Conservation (phyloP, 495 filamentous ascomycete species). For the Penicillium tannophilum region DNA sequence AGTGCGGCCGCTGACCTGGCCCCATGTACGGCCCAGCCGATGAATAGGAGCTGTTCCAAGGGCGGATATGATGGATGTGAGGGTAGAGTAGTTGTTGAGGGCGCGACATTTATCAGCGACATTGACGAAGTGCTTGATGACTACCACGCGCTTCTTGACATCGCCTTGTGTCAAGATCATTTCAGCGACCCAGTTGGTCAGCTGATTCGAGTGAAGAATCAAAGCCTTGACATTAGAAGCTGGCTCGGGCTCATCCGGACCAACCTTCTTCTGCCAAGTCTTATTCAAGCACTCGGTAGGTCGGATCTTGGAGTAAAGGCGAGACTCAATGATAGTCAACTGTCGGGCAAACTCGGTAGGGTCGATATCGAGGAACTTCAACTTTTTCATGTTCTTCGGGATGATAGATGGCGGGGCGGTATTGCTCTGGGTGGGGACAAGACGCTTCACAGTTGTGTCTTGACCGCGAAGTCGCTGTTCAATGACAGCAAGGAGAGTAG, state of each 20-base stretch:
- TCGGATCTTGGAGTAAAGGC: slow-evolving; percentile 91
- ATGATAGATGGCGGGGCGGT: slow-evolving; percentile 85
- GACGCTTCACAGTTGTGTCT: slow-evolving; percentile 80
- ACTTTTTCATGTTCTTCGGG: slow-evolving; percentile 99
- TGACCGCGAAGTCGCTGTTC: slow-evolving; percentile 86
- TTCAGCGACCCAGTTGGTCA: slow-evolving; percentile 99
- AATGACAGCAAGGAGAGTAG: slow-evolving; percentile 75
- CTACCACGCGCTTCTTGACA: slow-evolving; percentile 91
- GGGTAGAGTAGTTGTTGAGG: slow-evolving; percentile 95
- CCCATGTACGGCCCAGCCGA: slow-evolving; percentile 92
- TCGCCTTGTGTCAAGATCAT: slow-evolving; percentile 96
- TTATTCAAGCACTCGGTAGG: slow-evolving; percentile 96
- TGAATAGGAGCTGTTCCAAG: slow-evolving; percentile 92
- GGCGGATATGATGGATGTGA: slow-evolving; percentile 98
- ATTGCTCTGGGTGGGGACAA: slow-evolving; percentile 80
- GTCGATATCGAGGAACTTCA: slow-evolving; percentile 98
- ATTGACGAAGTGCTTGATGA: slow-evolving; percentile 97
- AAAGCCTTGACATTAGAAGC: slow-evolving; percentile 93
- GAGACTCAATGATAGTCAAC: slow-evolving; percentile 94
- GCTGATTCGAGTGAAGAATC: slow-evolving; percentile 95
- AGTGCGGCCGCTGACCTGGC: slow-evolving; percentile 82
- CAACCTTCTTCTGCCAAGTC: slow-evolving; percentile 95
- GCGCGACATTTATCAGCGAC: slow-evolving; percentile 95
- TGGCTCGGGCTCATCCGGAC: slow-evolving; percentile 79
- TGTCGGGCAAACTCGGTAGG: slow-evolving; percentile 94